Conservation (phyloP, 176 grass and related monocot genomes). For the Guadua angustifolia region DNA sequence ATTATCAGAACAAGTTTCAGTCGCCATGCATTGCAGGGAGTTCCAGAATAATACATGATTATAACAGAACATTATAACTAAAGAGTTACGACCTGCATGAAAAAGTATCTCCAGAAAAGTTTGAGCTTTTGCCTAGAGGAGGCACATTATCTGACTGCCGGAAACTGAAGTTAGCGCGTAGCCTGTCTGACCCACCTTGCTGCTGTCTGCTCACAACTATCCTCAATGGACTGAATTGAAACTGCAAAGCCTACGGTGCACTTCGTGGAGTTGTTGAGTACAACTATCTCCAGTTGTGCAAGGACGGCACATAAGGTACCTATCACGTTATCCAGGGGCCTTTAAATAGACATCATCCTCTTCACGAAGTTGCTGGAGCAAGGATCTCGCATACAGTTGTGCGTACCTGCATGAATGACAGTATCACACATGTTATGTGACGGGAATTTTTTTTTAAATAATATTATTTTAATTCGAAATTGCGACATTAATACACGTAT, state of each 20-base stretch:
- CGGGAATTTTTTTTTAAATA: too few species aligned
- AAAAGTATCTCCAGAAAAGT: neutral
- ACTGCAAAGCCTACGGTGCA: slow-evolving; percentile 54
- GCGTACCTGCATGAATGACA: slow-evolving; percentile 60
- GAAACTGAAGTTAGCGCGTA: slow-evolving; percentile 11
- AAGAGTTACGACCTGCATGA: neutral
- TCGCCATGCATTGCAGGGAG: neutral
- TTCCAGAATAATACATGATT: neutral
- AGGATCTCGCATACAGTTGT: slow-evolving; percentile 63
- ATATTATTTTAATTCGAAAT: too few species aligned
- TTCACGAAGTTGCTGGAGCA: slow-evolving; percentile 74
- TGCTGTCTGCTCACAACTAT: neutral
- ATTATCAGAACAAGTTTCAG: neutral
- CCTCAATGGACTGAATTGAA: slow-evolving; percentile 38
- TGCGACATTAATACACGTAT: too few species aligned
- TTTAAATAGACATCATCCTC: slow-evolving; percentile 75
- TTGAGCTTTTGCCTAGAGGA: neutral
- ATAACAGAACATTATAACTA: neutral
- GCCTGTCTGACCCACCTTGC: neutral
- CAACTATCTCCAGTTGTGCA: slow-evolving; percentile 72
- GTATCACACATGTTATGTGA: neutral
- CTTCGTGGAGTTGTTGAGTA: slow-evolving; percentile 64
- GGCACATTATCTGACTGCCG: neutral
- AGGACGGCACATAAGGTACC: slow-evolving; percentile 93
- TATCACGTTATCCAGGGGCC: slow-evolving; percentile 89